These are phyloP conservation scores for Theobroma grandiflorum DNA, from an alignment of 441 rosid species.

Conservation along the genomic window DNA sequence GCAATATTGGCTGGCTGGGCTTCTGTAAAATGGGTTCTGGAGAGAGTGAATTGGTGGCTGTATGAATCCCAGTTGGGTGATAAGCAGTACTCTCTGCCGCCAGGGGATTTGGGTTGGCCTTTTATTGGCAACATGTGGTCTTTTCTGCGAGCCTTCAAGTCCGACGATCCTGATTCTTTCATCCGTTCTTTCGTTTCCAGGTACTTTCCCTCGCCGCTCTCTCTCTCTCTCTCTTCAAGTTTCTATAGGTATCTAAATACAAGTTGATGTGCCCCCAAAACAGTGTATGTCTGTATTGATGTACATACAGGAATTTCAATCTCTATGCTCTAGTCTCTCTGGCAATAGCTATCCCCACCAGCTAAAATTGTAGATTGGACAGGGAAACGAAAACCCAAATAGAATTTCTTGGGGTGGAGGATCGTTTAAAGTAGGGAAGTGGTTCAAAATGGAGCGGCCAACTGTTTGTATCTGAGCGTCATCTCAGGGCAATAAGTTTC, in stretches of 20 bases:
- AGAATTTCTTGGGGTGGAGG: background rate
- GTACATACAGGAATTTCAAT: background rate
- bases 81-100: constrained; percentile 34
- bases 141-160: constrained; percentile 44
- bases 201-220: constrained; percentile 32
- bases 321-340: background rate
- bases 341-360: background rate
- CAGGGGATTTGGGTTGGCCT: constrained; percentile 53
- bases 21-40: constrained; percentile 47
- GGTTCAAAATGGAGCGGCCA: too few relatives aligned
- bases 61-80: constrained; percentile 49
- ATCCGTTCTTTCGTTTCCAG: constrained; percentile 42
- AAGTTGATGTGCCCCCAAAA: background rate
- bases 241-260: too few relatives aligned
- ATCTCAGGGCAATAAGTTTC: too few relatives aligned
- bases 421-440: background rate
- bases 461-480: too few relatives aligned
- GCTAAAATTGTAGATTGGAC: background rate
- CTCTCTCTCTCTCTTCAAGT: background rate
- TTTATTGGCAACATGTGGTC: constrained; percentile 46
- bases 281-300: too few relatives aligned
- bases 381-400: background rate
- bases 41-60: constrained; percentile 55
- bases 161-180: constrained; percentile 41
- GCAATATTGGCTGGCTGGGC: constrained; percentile 11